These are phyloP conservation scores for Trametes elegans DNA, from an alignment of 768 basidiomycete species.

Conservation along the genomic window DNA sequence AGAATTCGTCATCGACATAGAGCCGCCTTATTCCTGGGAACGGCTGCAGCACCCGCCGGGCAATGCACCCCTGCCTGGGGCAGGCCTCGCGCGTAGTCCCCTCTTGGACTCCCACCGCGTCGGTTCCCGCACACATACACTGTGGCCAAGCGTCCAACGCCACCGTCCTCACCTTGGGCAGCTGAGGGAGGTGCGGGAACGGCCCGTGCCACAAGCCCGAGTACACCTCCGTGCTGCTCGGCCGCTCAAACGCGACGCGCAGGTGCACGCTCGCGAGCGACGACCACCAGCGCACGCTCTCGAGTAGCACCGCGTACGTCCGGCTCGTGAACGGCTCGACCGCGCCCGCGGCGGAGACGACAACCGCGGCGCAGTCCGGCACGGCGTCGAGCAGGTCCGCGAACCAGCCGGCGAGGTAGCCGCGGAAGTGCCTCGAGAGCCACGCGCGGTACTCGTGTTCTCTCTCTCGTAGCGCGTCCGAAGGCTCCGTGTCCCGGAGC, in stretches of 20 bases:
- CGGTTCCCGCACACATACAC: background rate
- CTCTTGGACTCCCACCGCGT: background rate
- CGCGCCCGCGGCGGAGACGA: background rate
- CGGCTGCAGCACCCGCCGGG: background rate
- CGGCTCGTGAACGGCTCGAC: background rate
- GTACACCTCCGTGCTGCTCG: background rate
- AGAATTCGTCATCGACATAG: background rate
- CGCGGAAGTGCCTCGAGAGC: background rate
- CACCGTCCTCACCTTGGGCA: background rate
- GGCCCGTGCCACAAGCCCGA: background rate
- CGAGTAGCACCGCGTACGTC: slow-evolving; percentile 3
- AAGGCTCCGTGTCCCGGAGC: background rate
- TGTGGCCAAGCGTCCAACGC: background rate
- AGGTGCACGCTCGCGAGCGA: background rate
- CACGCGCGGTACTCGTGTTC: background rate
- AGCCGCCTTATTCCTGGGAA: background rate
- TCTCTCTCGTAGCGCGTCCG: background rate
- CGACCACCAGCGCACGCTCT: slow-evolving; percentile 8
- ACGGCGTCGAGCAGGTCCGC: slow-evolving; percentile 1
- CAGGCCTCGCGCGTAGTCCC: too few relatives aligned
- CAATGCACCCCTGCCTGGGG: background rate
- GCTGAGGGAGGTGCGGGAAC: background rate
- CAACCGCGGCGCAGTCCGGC: background rate
- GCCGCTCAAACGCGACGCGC: background rate
- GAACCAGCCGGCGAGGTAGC: slow-evolving; percentile 9